Percentiles rank a stretch among this genome's conserved stretches.
Conservation (phyloP, 2,329 filamentous ascomycete species). For the Pestalotiopsis sp. region DNA sequence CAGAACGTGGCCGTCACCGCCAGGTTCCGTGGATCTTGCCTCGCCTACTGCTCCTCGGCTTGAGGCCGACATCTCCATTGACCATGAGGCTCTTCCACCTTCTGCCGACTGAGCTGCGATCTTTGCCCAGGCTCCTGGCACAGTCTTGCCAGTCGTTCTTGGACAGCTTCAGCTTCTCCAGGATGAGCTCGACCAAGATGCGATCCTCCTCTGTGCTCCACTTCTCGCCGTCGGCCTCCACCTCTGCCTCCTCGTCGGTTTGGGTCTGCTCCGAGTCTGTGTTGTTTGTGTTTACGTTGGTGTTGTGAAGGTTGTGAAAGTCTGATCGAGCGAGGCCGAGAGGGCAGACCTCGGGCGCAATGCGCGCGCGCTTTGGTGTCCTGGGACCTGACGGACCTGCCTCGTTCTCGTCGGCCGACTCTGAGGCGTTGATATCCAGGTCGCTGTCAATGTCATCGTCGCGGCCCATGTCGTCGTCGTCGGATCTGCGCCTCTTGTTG, state of each 20-base stretch:
- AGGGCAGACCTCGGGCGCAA: slow-evolving; percentile 63
- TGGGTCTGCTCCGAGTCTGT: slow-evolving; percentile 27
- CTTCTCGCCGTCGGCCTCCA: slow-evolving; percentile 47
- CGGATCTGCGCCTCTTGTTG: slow-evolving; percentile 57
- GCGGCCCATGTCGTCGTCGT: slow-evolving; percentile 49
- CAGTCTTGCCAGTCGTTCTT: slow-evolving; percentile 71
- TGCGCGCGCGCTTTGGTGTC: slow-evolving; percentile 63
- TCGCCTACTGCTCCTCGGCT: slow-evolving; percentile 45
- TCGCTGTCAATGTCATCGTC: slow-evolving; percentile 42
- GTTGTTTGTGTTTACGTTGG: slow-evolving; percentile 14
- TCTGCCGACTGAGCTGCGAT: slow-evolving; percentile 57
- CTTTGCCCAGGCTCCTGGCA: slow-evolving; percentile 64
- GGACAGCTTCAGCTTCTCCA: slow-evolving; percentile 67
- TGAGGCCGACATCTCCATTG: slow-evolving; percentile 62
- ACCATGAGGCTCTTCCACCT: slow-evolving; percentile 67
- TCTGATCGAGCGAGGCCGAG: slow-evolving; percentile 62
- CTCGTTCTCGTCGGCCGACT: slow-evolving; percentile 24
- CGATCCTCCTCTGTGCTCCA: slow-evolving; percentile 69
- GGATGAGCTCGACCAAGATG: slow-evolving; percentile 67
- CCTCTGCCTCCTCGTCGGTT: slow-evolving; percentile 43
- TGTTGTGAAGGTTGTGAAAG: slow-evolving; percentile 54
- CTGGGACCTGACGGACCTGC: slow-evolving; percentile 39
- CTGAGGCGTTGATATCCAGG: slow-evolving; percentile 31
- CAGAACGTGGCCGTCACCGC: slow-evolving; percentile 41
- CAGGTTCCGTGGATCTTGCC: slow-evolving; percentile 58